Evolutionary conservation across 805 yeast genomes (phyloP).

Genomic region (Candida nitratophila): DNA sequence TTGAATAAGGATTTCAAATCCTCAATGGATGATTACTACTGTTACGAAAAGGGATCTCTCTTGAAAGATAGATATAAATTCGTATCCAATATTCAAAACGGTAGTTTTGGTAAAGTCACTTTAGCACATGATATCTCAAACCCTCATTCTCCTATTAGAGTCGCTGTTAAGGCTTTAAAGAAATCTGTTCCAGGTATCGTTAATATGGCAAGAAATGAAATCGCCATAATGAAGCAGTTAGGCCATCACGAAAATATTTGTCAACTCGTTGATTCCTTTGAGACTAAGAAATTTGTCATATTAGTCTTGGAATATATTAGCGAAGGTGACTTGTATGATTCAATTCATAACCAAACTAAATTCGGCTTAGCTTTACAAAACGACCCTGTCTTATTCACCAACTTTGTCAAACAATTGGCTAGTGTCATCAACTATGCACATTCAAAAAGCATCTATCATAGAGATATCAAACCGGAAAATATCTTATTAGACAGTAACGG

Average conservation of each 20-base stretch:
- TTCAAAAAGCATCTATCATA: conserved; percentile 51
- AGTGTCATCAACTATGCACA: conserved; percentile 51
- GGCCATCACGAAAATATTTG: conserved; percentile 50
- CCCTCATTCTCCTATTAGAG: conserved; percentile 20
- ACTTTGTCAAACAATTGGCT: conserved; percentile 40
- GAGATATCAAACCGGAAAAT: conserved; percentile 73
- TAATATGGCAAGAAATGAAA: conserved; percentile 48
- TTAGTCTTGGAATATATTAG: conserved; percentile 62
- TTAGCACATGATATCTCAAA: conserved; percentile 35
- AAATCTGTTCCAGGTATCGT: conserved; percentile 35
- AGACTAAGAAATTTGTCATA: conserved; percentile 42
- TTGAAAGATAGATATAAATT: conserved; percentile 36
- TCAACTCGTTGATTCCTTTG: conserved; percentile 49
- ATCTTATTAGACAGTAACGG: conserved; percentile 46
- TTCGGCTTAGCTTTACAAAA: conserved; percentile 20
- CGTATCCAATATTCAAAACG: conserved; percentile 41
- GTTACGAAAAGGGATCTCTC: conserved; percentile 32
- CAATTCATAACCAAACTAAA: conserved; percentile 27
- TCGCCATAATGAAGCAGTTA: conserved; percentile 33
- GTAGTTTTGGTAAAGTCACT: conserved; percentile 57
- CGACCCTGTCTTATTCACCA: conserved; percentile 15
- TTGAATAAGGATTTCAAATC: conserved; percentile 18
- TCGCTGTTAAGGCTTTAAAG: conserved; percentile 50
- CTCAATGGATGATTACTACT: conserved; percentile 30
- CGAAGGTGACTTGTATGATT: conserved; percentile 63